phyloP scores from a whole-genome alignment of 2,329 filamentous ascomycete species.

The Microdochium bolleyi region DNA sequence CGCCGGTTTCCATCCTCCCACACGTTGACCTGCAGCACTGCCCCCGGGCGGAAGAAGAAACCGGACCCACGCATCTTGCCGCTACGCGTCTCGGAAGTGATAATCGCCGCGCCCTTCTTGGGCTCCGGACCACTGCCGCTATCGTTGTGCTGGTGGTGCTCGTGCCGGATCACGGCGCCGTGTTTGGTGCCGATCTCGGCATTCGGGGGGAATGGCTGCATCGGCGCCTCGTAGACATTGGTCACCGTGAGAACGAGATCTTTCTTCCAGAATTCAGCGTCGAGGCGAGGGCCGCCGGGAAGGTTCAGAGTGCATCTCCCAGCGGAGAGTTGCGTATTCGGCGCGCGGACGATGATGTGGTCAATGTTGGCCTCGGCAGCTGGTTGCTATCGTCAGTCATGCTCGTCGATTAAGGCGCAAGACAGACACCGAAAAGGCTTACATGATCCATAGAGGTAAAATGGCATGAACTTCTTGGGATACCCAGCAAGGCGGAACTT shows the following conservation, averaged over 20 bases:
- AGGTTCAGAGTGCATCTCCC: conserved; percentile 11
- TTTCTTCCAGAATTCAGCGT: conserved; percentile 6
- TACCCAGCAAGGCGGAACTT: conserved; percentile 23
- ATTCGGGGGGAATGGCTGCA: conserved; percentile 27
- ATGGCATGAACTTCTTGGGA: conserved; percentile 28
- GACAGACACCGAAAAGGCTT: neutral
- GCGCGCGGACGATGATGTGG: conserved; percentile 31
- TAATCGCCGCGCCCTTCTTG: conserved; percentile 1
- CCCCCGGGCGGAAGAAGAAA: conserved; percentile 23
- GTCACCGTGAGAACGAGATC: conserved; percentile 20
- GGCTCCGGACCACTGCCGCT: conserved; percentile 5
- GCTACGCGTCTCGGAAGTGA: conserved; percentile 11
- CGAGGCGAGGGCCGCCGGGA: conserved; percentile 3
- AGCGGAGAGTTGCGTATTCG: conserved; percentile 28
- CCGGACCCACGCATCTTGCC: conserved; percentile 7
- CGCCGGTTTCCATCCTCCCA: conserved; percentile 16
- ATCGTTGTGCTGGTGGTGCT: conserved; percentile 1
- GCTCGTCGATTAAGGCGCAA: no score
- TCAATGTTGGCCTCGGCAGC: conserved; percentile 26
- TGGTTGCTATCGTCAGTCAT: neutral
- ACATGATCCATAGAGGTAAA: conserved; percentile 32
- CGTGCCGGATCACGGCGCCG: conserved; percentile 10
- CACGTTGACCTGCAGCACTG: conserved; percentile 18
- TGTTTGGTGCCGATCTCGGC: conserved; percentile 15
- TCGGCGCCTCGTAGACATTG: conserved; percentile 22